Percentiles rank a stretch among this genome's conserved stretches.
These are phyloP conservation scores for Chytridium lagenaria DNA, from an alignment of 371 early-diverging fungal genomes.

Conservation along the genomic window DNA sequence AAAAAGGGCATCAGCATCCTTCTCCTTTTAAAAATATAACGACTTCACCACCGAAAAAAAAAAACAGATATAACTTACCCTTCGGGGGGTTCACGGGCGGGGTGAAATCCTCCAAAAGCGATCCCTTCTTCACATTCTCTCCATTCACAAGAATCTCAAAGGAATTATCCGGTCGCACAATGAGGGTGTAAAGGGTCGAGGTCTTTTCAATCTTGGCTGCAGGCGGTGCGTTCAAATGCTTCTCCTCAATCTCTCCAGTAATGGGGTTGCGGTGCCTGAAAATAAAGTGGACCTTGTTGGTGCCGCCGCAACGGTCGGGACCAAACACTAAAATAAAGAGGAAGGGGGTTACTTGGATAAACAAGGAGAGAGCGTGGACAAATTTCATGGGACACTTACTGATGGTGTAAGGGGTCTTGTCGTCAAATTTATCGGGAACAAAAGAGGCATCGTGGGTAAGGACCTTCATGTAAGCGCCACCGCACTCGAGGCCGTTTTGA, in stretches of 20 bases:
- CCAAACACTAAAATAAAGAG: constrained; percentile 62
- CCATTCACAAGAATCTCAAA: constrained; percentile 86
- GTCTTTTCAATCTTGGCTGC: constrained; percentile 68
- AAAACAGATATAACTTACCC: constrained; percentile 17
- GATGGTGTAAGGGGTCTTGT: constrained; percentile 92
- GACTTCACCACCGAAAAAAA: neutral
- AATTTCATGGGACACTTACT: constrained; percentile 47
- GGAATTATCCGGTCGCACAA: constrained; percentile 86
- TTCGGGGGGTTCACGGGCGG: constrained; percentile 92
- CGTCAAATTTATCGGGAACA: constrained; percentile 77
- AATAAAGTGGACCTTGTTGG: constrained; percentile 94
- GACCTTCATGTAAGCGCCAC: constrained; percentile 97
- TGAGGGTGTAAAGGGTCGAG: constrained; percentile 90
- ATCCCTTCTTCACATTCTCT: constrained; percentile 70
- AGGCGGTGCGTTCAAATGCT: constrained; percentile 77
- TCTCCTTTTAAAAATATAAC: neutral
- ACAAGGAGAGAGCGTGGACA: neutral
- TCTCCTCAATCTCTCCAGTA: constrained; percentile 69
- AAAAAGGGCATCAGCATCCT: neutral
- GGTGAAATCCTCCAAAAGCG: constrained; percentile 85
- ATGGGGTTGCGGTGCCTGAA: constrained; percentile 87
- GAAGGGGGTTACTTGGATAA: neutral
- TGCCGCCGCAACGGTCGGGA: constrained; percentile 94
- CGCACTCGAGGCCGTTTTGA: constrained; percentile 92
- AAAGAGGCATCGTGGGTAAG: constrained; percentile 65